phyloP scores from a whole-genome alignment of 2,329 filamentous ascomycete genomes.

The Claviceps fusiformis region DNA sequence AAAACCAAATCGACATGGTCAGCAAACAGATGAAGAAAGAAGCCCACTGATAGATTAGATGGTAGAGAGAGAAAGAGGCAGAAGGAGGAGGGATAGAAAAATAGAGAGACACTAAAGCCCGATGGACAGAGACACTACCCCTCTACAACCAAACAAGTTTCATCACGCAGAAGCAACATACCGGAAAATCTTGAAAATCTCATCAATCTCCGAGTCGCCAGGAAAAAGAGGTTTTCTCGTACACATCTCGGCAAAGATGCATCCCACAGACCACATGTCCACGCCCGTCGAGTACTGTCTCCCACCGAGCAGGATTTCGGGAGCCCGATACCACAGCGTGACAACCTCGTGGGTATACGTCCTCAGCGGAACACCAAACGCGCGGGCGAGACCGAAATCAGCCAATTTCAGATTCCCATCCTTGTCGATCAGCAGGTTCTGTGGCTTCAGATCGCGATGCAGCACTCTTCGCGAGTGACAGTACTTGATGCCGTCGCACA shows the following conservation, averaged over 20 bases:
- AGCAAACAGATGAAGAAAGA: no score
- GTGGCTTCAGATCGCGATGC: conserved; percentile 80
- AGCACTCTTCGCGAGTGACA: conserved; percentile 81
- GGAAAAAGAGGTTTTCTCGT: conserved; percentile 86
- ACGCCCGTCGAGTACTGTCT: conserved; percentile 89
- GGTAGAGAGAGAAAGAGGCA: background rate
- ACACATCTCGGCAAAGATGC: conserved; percentile 95
- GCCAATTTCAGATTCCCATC: conserved; percentile 83
- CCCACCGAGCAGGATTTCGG: conserved; percentile 80
- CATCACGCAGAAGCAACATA: conserved; percentile 24
- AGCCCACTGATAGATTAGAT: no score
- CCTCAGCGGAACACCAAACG: conserved; percentile 79
- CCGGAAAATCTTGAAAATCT: conserved; percentile 52
- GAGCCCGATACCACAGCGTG: conserved; percentile 83
- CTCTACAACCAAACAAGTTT: background rate
- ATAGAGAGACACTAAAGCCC: background rate
- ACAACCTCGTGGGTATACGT: conserved; percentile 95
- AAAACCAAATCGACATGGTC: no score
- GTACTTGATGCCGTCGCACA: conserved; percentile 73
- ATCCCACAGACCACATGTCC: conserved; percentile 91
- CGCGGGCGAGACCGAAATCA: conserved; percentile 79
- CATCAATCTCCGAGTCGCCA: conserved; percentile 57
- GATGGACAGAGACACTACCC: no score
- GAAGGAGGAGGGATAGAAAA: background rate
- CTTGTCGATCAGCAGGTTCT: conserved; percentile 76